Evolutionary conservation across 768 basidiomycete genomes (phyloP).

Genomic region (Pholiota molesta): DNA sequence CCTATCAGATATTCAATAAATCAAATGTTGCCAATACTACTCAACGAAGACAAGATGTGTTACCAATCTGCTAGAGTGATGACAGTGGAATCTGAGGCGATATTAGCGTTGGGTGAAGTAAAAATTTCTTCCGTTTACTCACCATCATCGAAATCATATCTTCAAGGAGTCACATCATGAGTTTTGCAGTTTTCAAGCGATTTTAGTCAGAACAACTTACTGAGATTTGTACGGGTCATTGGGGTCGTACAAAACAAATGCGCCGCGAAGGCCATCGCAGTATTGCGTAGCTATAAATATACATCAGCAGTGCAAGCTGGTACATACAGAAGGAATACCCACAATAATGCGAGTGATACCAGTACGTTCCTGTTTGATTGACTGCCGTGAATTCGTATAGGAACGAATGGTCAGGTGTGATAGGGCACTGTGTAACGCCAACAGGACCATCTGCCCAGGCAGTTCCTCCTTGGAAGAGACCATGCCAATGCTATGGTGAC

Average conservation of each 20-base stretch:
- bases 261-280: slow-evolving; percentile 57
- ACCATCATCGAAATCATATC: background rate
- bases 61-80: background rate
- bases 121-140: background rate
- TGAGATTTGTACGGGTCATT: slow-evolving; percentile 23
- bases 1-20: background rate
- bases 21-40: background rate
- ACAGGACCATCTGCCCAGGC: slow-evolving; percentile 39
- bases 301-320: background rate
- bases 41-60: slow-evolving; percentile 1
- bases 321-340: background rate
- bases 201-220: slow-evolving; percentile 3
- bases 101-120: background rate
- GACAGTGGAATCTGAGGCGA: background rate
- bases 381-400: slow-evolving; percentile 19
- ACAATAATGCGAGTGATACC: slow-evolving; percentile 45
- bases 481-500: slow-evolving; percentile 40
- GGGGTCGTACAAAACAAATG: slow-evolving; percentile 27
- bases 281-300: slow-evolving; percentile 45
- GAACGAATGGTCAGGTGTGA: slow-evolving; percentile 38
- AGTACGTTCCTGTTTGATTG: slow-evolving; percentile 46
- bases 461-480: slow-evolving; percentile 36
- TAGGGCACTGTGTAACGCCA: slow-evolving; percentile 43
- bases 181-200: background rate
- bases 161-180: background rate